Evolutionary conservation across 1,284 basidiomycete species (phyloP), one percentile per base, ranked within the genome.

Genomic region (Melanopsichium pennsylvanicum): DNA sequence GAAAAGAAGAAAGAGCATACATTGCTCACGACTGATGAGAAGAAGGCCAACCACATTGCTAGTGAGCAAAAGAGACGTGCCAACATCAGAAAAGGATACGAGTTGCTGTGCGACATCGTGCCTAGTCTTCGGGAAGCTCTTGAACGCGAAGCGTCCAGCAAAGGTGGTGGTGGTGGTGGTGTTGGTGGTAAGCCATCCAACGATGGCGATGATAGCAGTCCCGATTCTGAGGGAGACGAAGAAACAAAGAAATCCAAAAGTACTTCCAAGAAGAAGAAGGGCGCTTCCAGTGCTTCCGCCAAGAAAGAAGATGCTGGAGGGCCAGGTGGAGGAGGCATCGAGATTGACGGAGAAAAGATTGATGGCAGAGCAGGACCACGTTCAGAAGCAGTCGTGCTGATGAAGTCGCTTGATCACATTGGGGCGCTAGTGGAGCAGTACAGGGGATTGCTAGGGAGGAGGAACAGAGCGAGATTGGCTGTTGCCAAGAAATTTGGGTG

Each of bases 11-110:
- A 35, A 11, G 34, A 88, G 89, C 76, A 81, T 70, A 52, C 67
- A 0, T 82, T 91, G 9, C 85, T 93, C 19, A 89, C 90, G 9
- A 88, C 88, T 9, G 90, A 90, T 0, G 91, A 93, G 80, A 93
- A 93, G 81, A 87, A 92, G 23, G 87, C 92, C n/a, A 93, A 93
- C 80, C 91, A 93, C 83, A 93, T 93, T 83, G 88, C 92, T 84
- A 91, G 89, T 11, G 91, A 93, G 82, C 92, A 93, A 82, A 92
- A 92, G 81, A 88, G 91, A 2, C 86, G 91, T 2, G 92, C 92
- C 62, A 90, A 91, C 40, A 93, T 93, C 70, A 87, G 91, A 29
- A 89, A 92, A 63, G 92, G 91, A 10, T 93, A 93, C 82, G 89
- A 91, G 12, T 87, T 90, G 75, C 83, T 93, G 35, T 91, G 90